phyloP scores from a whole-genome alignment of 768 basidiomycete species.

The Phaeotremella skinneri region DNA sequence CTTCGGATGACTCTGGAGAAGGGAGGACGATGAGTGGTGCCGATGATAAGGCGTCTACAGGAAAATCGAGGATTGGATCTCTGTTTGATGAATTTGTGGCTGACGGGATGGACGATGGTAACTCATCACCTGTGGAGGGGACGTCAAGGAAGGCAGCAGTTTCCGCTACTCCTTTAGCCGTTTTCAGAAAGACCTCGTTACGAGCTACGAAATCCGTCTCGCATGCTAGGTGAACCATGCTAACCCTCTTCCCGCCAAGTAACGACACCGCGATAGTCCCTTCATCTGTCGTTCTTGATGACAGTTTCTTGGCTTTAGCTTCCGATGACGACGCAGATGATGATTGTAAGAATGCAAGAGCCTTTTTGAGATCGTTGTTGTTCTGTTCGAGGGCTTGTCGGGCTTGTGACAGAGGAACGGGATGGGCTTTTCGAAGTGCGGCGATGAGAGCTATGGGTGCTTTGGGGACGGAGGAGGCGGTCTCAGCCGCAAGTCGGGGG shows the following conservation, averaged over 20 bases:
- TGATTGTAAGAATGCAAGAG: slow-evolving; percentile 75
- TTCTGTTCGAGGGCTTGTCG: slow-evolving; percentile 76
- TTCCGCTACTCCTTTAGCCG: slow-evolving; percentile 76
- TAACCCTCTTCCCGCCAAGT: slow-evolving; percentile 68
- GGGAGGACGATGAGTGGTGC: slow-evolving; percentile 65
- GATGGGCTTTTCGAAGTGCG: slow-evolving; percentile 70
- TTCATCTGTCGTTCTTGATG: slow-evolving; percentile 68
- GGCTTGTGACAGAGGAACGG: slow-evolving; percentile 79
- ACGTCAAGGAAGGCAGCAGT: slow-evolving; percentile 74
- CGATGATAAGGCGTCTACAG: slow-evolving; percentile 59
- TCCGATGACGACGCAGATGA: slow-evolving; percentile 61
- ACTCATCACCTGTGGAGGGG: slow-evolving; percentile 7
- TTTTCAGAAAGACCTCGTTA: slow-evolving; percentile 73
- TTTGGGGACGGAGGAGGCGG: slow-evolving; percentile 50
- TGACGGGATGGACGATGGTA: slow-evolving; percentile 1
- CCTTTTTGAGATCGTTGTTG: slow-evolving; percentile 69
- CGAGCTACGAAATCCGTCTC: slow-evolving; percentile 95
- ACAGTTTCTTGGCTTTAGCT: slow-evolving; percentile 82
- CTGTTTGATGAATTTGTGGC: background rate
- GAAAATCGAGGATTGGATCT: slow-evolving; percentile 57
- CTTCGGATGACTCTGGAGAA: slow-evolving; percentile 49
- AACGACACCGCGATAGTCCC: slow-evolving; percentile 78
- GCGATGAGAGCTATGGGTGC: slow-evolving; percentile 75
- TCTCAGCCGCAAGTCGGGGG: background rate
- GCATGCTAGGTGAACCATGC: slow-evolving; percentile 89